Conservation (phyloP, 2,329 filamentous ascomycete genomes). For the Xylariomycetidae sp. region DNA sequence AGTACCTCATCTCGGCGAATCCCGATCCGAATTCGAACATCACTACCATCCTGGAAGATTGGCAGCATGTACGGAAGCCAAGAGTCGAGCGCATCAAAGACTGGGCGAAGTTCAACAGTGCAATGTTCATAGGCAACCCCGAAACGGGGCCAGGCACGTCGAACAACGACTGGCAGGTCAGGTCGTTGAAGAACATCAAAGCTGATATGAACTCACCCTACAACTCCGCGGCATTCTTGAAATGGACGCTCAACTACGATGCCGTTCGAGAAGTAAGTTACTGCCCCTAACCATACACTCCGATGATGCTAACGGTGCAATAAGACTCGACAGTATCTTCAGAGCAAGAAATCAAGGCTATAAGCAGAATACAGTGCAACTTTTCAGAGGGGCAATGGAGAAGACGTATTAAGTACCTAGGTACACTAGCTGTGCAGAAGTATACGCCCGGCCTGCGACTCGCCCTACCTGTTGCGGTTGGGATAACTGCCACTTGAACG, state of each 20-base stretch:
- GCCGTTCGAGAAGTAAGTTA: constrained; percentile 4
- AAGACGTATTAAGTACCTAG: too few relatives aligned
- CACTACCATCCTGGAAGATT: constrained; percentile 1
- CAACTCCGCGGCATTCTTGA: constrained; percentile 5
- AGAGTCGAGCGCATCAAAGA: constrained; percentile 5
- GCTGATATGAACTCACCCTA: constrained; percentile 3
- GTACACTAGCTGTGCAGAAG: too few relatives aligned
- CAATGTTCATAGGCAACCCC: neutral
- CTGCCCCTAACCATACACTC: too few relatives aligned
- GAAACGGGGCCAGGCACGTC: neutral
- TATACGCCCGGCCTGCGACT: too few relatives aligned
- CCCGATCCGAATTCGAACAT: neutral
- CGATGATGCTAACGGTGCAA: too few relatives aligned
- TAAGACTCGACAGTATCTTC: neutral
- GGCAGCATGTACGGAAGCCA: constrained; percentile 4
- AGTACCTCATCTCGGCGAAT: constrained; percentile 3
- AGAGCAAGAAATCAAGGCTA: too few relatives aligned
- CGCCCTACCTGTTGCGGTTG: too few relatives aligned
- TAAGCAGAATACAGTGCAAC: too few relatives aligned
- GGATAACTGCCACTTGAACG: too few relatives aligned
- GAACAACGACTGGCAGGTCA: constrained; percentile 1
- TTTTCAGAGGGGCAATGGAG: too few relatives aligned
- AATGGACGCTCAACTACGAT: constrained; percentile 6
- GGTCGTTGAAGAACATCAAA: constrained; percentile 3
- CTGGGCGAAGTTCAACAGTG: neutral